A percentile compares a stretch with the other conserved stretches of the same genome.
Evolutionary conservation across 2,329 filamentous ascomycete species (phyloP).

Genomic region (Aspergillus caelatus): DNA sequence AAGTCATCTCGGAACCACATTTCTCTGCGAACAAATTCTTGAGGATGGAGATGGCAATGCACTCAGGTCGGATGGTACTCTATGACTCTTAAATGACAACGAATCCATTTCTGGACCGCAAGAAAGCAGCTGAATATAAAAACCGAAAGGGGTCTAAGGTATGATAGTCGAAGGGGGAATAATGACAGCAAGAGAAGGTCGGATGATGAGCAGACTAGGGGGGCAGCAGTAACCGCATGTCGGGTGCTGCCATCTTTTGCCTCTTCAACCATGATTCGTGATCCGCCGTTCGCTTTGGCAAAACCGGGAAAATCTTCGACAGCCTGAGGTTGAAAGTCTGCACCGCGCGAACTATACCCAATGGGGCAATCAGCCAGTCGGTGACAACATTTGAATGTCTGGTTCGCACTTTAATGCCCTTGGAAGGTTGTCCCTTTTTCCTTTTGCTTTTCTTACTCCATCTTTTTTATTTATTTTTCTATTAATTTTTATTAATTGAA

Average conservation of each 20-base stretch:
- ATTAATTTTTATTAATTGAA: too few relatives aligned
- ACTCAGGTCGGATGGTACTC: background rate
- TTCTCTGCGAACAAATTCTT: conserved; percentile 4
- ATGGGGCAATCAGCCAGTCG: background rate
- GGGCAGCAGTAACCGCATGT: background rate
- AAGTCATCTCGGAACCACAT: conserved; percentile 20
- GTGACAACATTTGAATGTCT: conserved; percentile 1
- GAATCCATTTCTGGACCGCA: background rate
- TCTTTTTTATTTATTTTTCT: too few relatives aligned
- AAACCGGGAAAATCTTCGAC: conserved; percentile 1
- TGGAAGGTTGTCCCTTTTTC: background rate
- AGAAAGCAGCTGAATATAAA: background rate
- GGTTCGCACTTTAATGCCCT: background rate
- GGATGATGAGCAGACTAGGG: conserved; percentile 2
- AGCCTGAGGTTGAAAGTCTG: conserved; percentile 1
- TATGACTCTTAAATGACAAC: background rate
- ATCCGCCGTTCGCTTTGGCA: conserved; percentile 2
- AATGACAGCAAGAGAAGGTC: conserved; percentile 3
- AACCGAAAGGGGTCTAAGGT: background rate
- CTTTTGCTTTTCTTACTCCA: background rate
- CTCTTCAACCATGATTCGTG: background rate
- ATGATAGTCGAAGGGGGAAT: background rate
- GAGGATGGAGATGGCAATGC: background rate
- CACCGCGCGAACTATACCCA: background rate
- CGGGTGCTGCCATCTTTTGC: conserved; percentile 1